Evolutionary conservation across 2,329 filamentous ascomycete genomes (phyloP), one percentile per base, ranked within the genome.

Genomic region (Fusarium xyrophilum): DNA sequence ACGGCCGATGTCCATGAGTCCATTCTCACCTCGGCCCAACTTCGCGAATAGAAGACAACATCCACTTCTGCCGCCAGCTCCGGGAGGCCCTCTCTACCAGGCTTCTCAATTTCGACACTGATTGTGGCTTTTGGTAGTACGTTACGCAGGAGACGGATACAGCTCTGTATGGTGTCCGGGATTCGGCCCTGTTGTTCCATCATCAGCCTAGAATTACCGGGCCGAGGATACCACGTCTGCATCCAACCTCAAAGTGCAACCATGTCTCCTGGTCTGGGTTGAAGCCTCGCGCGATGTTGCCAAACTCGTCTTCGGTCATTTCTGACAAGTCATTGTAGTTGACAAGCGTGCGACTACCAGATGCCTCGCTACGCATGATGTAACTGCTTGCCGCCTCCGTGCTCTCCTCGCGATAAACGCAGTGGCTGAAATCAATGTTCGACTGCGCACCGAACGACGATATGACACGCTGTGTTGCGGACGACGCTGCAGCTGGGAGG

Each of bases 31-130:
- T 89, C 84, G 62, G 90, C 90, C 90, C 91, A 93, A 52, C 82
- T 83, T 71, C 84, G 86, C 15, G 90, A 91, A 78, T 90, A 93
- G 76, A 93, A 92, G n/a, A 93, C 86, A 21, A 91, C 84, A 73
- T 93, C 88, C 27, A 89, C 90, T 69, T 85, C 82, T 38, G 81
- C 80, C 28, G 89, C 89, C 48, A 92, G 82, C 30, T 85, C 81
- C 51, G 82, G 78, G 57, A 93, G 81, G 5, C 88, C 89, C 30
- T 78, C 76, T 14, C 91, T 84, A 15, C 82, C 83, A 4, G 90
- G 90, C 75, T 91, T 93, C 79, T 93, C 91, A 42, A 91, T 80
- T 77, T 93, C 91, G 56, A 93, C 87, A 75, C 90, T 93, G 74
- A 93, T 80, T 47, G 73, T 82, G 47, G 82, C 79, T 7, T 70